Evolutionary conservation across 495 filamentous ascomycete species (phyloP).

Genomic region (Achaetomiella virescens): DNA sequence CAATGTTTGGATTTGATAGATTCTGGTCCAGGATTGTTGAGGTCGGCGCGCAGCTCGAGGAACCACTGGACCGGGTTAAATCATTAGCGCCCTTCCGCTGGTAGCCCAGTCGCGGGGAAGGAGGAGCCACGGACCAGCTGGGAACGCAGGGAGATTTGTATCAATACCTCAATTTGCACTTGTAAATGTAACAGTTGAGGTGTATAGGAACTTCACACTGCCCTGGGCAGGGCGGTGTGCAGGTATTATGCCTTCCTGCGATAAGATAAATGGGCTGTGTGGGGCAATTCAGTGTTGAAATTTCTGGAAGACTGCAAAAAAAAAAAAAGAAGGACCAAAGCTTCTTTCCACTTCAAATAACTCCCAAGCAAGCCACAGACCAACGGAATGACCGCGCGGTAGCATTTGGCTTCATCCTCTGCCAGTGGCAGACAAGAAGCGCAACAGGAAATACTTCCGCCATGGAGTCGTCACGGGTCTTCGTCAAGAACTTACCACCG

Average conservation of each 20-base stretch:
- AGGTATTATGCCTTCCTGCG: not conserved
- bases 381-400: constrained; percentile 22
- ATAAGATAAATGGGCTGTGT: constrained; percentile 22
- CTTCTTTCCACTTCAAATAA: constrained; percentile 7
- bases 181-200: no score
- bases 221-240: not conserved
- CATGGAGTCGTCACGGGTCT: constrained; percentile 78
- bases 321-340: not conserved
- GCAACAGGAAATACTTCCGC: constrained; percentile 6
- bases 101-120: no score
- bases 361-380: not conserved
- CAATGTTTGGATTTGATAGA: not conserved
- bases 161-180: not conserved
- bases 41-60: not conserved
- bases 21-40: not conserved
- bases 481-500: constrained; percentile 80
- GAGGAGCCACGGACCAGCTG: no score
- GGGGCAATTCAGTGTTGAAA: constrained; percentile 10
- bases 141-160: not conserved
- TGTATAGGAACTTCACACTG: not conserved
- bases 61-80: not conserved
- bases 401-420: constrained; percentile 17
- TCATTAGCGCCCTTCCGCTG: no score
- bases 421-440: constrained; percentile 19
- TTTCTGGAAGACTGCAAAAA: constrained; percentile 8